Percentiles rank a stretch among this genome's conserved stretches.
These are phyloP conservation scores for Hansenula lynferdii DNA, from an alignment of 1,139 yeast genomes.

Conservation along the genomic window DNA sequence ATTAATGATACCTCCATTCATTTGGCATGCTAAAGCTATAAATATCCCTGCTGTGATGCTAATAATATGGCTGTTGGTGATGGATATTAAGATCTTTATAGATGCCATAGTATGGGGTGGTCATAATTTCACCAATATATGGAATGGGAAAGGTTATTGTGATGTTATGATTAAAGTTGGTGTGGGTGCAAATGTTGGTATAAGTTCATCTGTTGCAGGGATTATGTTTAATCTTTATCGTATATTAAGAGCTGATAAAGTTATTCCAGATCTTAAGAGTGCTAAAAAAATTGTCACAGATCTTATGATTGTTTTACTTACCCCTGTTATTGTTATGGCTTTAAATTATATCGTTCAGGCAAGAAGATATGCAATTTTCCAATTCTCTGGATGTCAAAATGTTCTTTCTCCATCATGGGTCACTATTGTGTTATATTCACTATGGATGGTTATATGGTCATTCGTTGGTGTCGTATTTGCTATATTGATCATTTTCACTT, in stretches of 20 bases:
- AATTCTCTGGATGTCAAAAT: constrained; percentile 63
- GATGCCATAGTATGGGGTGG: constrained; percentile 72
- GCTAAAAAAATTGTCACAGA: constrained; percentile 48
- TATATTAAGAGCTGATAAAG: constrained; percentile 53
- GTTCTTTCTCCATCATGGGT: constrained; percentile 41
- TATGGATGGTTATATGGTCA: constrained; percentile 74
- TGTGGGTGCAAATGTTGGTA: constrained; percentile 62
- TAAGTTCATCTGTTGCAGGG: constrained; percentile 65
- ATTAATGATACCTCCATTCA: constrained; percentile 58
- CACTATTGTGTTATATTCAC: constrained; percentile 43
- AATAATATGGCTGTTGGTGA: constrained; percentile 55
- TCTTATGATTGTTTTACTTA: constrained; percentile 49
- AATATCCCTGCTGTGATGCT: constrained; percentile 68
- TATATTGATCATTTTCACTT: constrained; percentile 45
- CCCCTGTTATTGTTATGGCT: constrained; percentile 64
- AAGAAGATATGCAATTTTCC: constrained; percentile 51
- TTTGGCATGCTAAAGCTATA: constrained; percentile 61
- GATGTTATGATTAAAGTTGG: constrained; percentile 65
- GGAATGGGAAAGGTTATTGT: constrained; percentile 76
- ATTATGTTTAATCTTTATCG: constrained; percentile 64
- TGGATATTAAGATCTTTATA: constrained; percentile 54
- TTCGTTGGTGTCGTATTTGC: constrained; percentile 53
- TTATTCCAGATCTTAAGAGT: constrained; percentile 35
- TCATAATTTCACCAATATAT: constrained; percentile 35
- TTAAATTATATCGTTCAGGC: constrained; percentile 53